phyloP scores from a whole-genome alignment of 2,329 filamentous ascomycete genomes.

The Botrytis cinerea region DNA sequence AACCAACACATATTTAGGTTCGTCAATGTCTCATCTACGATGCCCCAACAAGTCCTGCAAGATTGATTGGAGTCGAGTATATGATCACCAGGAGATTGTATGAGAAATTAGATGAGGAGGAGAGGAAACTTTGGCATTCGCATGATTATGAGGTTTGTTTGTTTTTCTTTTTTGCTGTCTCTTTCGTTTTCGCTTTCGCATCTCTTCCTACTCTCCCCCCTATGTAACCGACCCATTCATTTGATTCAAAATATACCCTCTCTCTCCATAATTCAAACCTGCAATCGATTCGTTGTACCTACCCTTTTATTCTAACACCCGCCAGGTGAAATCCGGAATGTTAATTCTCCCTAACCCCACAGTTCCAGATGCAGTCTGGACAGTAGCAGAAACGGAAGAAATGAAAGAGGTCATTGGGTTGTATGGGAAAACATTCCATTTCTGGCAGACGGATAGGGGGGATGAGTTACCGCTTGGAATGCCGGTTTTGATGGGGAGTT shows the following conservation, averaged over 20 bases:
- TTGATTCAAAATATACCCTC: no score
- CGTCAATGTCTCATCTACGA: conserved; percentile 86
- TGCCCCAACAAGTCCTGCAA: conserved; percentile 62
- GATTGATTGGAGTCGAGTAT: conserved; percentile 84
- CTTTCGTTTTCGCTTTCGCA: conserved; percentile 68
- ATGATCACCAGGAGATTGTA: conserved; percentile 66
- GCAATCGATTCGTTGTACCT: not conserved
- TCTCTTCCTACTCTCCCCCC: conserved; percentile 20
- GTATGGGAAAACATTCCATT: conserved; percentile 83
- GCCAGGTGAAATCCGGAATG: conserved; percentile 55
- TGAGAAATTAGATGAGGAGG: conserved; percentile 62
- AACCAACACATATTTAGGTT: not conserved
- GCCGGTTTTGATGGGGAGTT: conserved; percentile 26
- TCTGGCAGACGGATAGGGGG: conserved; percentile 82
- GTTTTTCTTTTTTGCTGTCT: conserved; percentile 45
- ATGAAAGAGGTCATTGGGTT: conserved; percentile 75
- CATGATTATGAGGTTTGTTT: conserved; percentile 50
- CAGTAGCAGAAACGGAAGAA: conserved; percentile 73
- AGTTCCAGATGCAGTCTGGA: conserved; percentile 66
- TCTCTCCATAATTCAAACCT: conserved; percentile 33
- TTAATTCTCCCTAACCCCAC: conserved; percentile 66
- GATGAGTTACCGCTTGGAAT: conserved; percentile 23
- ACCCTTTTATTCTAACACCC: not conserved
- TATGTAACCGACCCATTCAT: no score
- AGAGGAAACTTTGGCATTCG: conserved; percentile 80